Conservation (phyloP, 2,329 filamentous ascomycete species). For the Sarocladium kiliense region DNA sequence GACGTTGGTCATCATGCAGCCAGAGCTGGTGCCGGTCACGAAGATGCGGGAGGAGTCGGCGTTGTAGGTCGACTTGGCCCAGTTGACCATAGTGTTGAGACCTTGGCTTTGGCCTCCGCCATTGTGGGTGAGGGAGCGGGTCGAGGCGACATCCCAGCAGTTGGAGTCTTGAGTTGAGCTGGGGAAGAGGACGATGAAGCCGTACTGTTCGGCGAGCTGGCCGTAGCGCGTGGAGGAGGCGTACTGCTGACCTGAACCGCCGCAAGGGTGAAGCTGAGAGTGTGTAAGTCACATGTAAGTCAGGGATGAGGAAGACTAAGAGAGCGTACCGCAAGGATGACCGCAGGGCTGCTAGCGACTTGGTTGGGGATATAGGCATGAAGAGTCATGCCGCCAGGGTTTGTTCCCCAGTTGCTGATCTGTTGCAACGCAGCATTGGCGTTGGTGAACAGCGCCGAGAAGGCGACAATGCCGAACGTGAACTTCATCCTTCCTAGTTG, state of each 20-base stretch:
- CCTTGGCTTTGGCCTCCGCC: constrained; percentile 51
- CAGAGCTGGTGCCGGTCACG: constrained; percentile 43
- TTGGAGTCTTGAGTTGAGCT: constrained; percentile 40
- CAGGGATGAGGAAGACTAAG: neutral
- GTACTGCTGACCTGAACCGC: neutral
- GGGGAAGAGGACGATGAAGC: constrained; percentile 49
- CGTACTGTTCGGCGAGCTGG: constrained; percentile 29
- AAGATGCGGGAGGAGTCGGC: constrained; percentile 47
- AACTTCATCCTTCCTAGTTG: neutral
- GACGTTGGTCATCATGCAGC: constrained; percentile 45
- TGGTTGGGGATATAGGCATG: constrained; percentile 10
- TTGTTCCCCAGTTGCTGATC: constrained; percentile 10
- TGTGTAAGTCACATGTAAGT: no score
- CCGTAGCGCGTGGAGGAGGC: constrained; percentile 3
- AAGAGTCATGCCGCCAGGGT: constrained; percentile 10
- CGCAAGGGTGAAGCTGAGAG: constrained; percentile 10
- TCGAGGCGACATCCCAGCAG: constrained; percentile 55
- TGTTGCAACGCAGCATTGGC: constrained; percentile 8
- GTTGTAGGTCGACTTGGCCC: constrained; percentile 45
- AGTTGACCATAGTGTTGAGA: constrained; percentile 55
- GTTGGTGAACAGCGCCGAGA: neutral
- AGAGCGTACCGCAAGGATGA: constrained; percentile 9
- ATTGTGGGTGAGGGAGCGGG: constrained; percentile 44
- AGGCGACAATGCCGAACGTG: neutral
- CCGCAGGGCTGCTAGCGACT: constrained; percentile 4